Base-by-base conservation (phyloP, 2,329 filamentous ascomycete genomes). In the Alternaria solani region DNA sequence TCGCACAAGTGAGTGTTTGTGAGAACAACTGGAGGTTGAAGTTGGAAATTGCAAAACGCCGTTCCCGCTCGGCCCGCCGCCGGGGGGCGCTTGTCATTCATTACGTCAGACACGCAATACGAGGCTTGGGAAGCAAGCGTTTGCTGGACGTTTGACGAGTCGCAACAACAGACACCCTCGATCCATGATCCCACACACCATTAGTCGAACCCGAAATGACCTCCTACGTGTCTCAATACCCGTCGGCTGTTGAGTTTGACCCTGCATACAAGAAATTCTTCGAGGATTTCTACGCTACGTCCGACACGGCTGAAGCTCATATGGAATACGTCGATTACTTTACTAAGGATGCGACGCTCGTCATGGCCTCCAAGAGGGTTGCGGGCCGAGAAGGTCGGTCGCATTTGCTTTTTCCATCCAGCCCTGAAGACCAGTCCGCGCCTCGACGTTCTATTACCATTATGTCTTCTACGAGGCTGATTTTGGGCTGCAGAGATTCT, bases 281-380 rank as follows among this genome's bases (percentile, higher is more conserved):
- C 62, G 78, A 82, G 64, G 67, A 75, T 42, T 84, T 84, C 70
- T 84, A 84, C 64, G 69, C 73, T 18, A 76, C 77, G 20, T 83
- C 81, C 32, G 82, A 84, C 65, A 79, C 79, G 5, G 82, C 83
- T 2, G 77, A 78, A 49, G 81, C 79, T 14, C 83, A 86, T 65
- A 80, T 83, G 9, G 69, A 78, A 60, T 87, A 86, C 63, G 79
- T 80, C 2, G 72, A 80, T 7, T 76, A 73, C 23, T 86, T 86
- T 63, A 83, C 84, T 0, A 57, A 75, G 14, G 79, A 84, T 75
- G 85, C 82, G 2, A 82, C 76, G 7, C 64, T 87, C 51, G 78
- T 86, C 36, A 86, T 87, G 84, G 84, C 79, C 3, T 79, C 78
- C 2, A 85, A 83, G 65, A 79, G 72, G 41, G 81, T 69, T 7